Base-by-base conservation (phyloP, 2,329 filamentous ascomycete genomes). In the Cadophora gregata region DNA sequence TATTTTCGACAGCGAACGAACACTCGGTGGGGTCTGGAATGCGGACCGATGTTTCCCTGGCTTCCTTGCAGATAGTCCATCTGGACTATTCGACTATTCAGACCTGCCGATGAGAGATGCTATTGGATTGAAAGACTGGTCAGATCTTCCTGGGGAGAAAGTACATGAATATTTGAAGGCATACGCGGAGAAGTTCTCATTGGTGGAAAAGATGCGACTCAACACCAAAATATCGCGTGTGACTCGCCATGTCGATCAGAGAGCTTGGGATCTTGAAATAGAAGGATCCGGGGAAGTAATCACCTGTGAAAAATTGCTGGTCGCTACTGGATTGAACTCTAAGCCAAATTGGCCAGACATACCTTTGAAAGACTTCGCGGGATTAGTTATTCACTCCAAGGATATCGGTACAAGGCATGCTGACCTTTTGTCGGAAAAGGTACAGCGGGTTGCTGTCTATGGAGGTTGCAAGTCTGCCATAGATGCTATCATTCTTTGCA, bases 341-440 rank as follows among this genome's bases (percentile, higher is more conserved):
- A 67, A 64, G 27, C 66, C 68, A 19, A 55, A 65, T 7, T 68
- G 66, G 66, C 68, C 66, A 1, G 51, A 66, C 31, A 55, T 70
- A 24, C 64, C 61, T 2, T 47, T 25, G 12, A 24, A 59, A 8
- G 62, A 66, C 25, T 68, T 64, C 21, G 16, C 10, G 16, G 63
- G 63, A 21, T 19, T 59, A n/a, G 42, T 62, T 1, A 61, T 69
- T 27, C 68, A 67, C 19, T 60, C 50, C 12, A 70, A 66, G 51
- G 66, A 67, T n/a, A 56, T 70, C 25, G 68, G 66, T 7, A 42
- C 33, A 0, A 50, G 50, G 3, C 45, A 68, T n/a, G 14, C 47
- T 6, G 58, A 58, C 19, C 62, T 70, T 9, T 63, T 27, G 19
- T 66, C 64, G 19, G 48, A 59, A 12, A 68, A 67, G 25, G 29